Evolutionary conservation across 176 grass and related monocot genomes (phyloP), one percentile per base, ranked within the genome.

Genomic region (Eragrostis curvula): DNA sequence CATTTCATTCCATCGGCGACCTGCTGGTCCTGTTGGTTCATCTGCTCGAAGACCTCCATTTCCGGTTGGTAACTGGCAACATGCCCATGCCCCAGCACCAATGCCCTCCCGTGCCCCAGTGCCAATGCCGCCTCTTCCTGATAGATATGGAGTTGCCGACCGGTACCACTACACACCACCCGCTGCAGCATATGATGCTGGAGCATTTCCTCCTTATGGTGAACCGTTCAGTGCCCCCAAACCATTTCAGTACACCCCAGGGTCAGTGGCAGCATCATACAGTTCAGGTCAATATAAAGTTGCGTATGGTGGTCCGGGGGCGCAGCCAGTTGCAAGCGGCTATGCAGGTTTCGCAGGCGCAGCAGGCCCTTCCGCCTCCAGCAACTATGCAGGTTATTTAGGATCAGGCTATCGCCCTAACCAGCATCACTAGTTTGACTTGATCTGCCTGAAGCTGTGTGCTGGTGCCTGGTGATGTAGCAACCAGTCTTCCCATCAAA

Each of bases 351-450:
- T 73, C 0, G 49, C 28, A 0, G 66, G 80, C 1, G 47, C 79
- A 70, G 61, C 86, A 64, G 55, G 62, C 21, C 85, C 74, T 8
- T 43, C 89, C 70, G 32, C 79, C n/a, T 79, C 80, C 55, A 81
- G 74, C 72, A 78, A 23, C 68, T 91, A 91, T 70, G 42, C 32
- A 75, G 79, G 74, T 56, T 91, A 89, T 48, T 3, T 77, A 55
- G 84, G 83, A 68, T 74, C 67, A 6, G 61, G 71, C 47, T 94
- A 81, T 53, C 86, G 75, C 36, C 81, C 80, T 27, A 40, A 52
- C 29, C 75, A 87, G 8, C 89, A 89, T 60, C 79, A 86, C 8
- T 87, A 89, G 81, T 89, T 46, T 78, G 43, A 83, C 59, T 73
- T 53, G 6, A 23, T 66, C 5, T 25, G 13, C 23, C 75, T 32